Base-by-base conservation (phyloP, 352 stramenopile species). In the Globisporangium cystogenes region DNA sequence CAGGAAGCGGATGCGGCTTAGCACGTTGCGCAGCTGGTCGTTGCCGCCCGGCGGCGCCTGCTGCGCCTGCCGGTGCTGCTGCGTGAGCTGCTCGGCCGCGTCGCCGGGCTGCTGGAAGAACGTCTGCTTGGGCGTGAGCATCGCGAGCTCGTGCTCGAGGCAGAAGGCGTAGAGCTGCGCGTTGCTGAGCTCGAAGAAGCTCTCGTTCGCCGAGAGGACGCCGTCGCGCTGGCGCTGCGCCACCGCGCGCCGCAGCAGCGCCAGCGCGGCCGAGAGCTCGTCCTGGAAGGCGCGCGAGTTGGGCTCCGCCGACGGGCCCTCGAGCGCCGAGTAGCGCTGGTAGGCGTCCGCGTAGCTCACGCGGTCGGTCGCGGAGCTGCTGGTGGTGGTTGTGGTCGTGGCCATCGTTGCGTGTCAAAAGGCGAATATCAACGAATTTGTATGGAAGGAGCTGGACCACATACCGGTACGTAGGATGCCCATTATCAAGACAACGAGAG, bases 151-250 rank as follows among this genome's bases (percentile, higher is more conserved):
- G 62, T 83, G 93, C 51, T 95, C 82, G 37, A 91, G 41, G 23
- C 85, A 83, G 37, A 93, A 76, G 23, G 78, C 84, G 48, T 93
- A 90, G 20, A 95, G 74, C 61, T 95, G 82, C 48, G 69, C 55
- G 51, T 82, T 93, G 35, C 81, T 77, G 41, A 95, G 69, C 66
- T 95, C 85, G 44, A 88, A 85, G 51, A 89, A 82, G 45, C 57
- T 65, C 65, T 93, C 81, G 61, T 93, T 91, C 31, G 70, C 53
- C 6, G 76, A 86, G 27, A 93, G 67, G 23, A 82, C 62, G 48
- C 76, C 73, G 65, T 91, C 77, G 35, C 71, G 51, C 47, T 87
- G 72, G 4, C 82, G 78, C 62, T 88, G 77, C 46, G 59, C 40
- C 6, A 91, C 41, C 39, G 74, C 74, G 24, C 77, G 56, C 64